phyloP scores from a whole-genome alignment of 2,329 filamentous ascomycete genomes.

The Aspergillus neotritici region DNA sequence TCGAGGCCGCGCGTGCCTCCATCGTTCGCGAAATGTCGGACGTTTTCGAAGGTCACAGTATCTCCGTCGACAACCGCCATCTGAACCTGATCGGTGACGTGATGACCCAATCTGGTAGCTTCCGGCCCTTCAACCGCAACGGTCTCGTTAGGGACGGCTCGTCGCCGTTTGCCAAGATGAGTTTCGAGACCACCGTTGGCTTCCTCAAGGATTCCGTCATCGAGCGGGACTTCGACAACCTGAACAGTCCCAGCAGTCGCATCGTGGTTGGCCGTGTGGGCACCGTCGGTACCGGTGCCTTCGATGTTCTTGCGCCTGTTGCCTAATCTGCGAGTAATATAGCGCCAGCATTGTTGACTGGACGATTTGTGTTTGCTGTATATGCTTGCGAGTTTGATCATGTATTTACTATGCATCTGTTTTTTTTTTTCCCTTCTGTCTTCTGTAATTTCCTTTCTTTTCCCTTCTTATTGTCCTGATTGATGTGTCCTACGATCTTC shows the following conservation, averaged over 20 bases:
- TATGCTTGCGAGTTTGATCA: conserved; percentile 14
- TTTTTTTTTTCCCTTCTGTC: conserved; percentile 3
- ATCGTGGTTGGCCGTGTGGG: conserved; percentile 82
- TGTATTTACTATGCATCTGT: conserved; percentile 24
- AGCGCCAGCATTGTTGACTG: neutral
- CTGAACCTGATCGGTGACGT: conserved; percentile 93
- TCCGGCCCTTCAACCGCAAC: conserved; percentile 87
- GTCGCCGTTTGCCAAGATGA: conserved; percentile 97
- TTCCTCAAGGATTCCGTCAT: conserved; percentile 90
- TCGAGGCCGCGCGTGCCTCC: conserved; percentile 81
- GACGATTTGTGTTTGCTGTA: conserved; percentile 13
- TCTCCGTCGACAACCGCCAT: conserved; percentile 85
- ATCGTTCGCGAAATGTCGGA: conserved; percentile 80
- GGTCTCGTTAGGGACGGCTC: conserved; percentile 73
- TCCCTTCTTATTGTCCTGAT: conserved; percentile 11
- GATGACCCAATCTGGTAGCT: conserved; percentile 91
- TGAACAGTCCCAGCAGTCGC: conserved; percentile 76
- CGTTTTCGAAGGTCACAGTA: conserved; percentile 88
- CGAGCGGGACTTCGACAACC: conserved; percentile 83
- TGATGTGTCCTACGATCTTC: conserved; percentile 34
- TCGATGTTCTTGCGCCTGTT: conserved; percentile 68
- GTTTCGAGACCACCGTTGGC: conserved; percentile 92
- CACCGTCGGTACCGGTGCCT: conserved; percentile 80
- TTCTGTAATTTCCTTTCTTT: conserved; percentile 10
- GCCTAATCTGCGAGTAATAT: conserved; percentile 26